Evolutionary conservation across 345 rosid species (phyloP).

Genomic region (Citrus sinensis): DVS_A1.0 CM039166.1:25511501-25512000

Average conservation of each 20-base stretch:
- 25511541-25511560: conserved; percentile 34
- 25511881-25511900: no score
- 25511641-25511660: conserved; percentile 42
- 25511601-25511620: conserved; percentile 54
- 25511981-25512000: no score
- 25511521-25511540: conserved; percentile 20
- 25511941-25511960: no score
- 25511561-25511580: conserved; percentile 44
- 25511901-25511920: no score
- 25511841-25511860: no score
- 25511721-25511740: conserved; percentile 26
- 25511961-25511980: no score
- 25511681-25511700: conserved; percentile 46
- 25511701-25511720: conserved; percentile 30
- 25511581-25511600: conserved; percentile 48
- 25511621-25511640: conserved; percentile 61
- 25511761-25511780: conserved; percentile 46
- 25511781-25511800: conserved; percentile 39
- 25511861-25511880: no score
- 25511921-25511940: no score
- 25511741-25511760: conserved; percentile 30
- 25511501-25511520: conserved; percentile 27
- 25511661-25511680: conserved; percentile 53
- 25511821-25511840: no score
- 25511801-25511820: conserved; percentile 7